Conservation (phyloP, 2,329 filamentous ascomycete species). For the Pseudocercospora crystallina region DNA sequence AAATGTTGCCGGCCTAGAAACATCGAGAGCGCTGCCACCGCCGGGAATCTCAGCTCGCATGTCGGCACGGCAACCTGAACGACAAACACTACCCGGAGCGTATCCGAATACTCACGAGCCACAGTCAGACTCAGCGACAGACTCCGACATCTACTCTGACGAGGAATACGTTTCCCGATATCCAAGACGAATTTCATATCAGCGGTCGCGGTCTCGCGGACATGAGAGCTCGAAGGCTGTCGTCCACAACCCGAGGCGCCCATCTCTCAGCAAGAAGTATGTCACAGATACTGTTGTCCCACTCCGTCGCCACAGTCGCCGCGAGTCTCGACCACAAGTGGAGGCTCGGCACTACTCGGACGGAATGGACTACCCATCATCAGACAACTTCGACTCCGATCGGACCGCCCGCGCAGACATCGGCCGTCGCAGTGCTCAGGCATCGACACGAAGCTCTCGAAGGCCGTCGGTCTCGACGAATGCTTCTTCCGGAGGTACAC, state of each 20-base stretch:
- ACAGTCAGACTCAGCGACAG: conserved; percentile 12
- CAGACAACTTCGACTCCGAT: conserved; percentile 29
- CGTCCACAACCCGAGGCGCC: neutral
- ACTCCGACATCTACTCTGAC: neutral
- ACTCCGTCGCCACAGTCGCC: neutral
- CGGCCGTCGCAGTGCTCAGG: conserved; percentile 21
- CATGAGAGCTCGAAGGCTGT: too few relatives aligned
- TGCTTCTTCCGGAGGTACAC: conserved; percentile 31
- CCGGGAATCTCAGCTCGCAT: conserved; percentile 14
- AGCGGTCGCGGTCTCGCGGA: too few relatives aligned
- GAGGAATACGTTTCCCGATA: too few relatives aligned
- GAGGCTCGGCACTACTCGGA: conserved; percentile 18
- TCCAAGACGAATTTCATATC: too few relatives aligned
- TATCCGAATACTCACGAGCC: conserved; percentile 1
- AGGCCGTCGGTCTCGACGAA: conserved; percentile 34
- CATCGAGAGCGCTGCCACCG: conserved; percentile 12
- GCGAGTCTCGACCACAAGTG: conserved; percentile 1
- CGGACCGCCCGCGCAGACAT: conserved; percentile 20
- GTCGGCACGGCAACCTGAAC: conserved; percentile 12
- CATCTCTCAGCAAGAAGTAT: conserved; percentile 1
- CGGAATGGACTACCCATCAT: conserved; percentile 19
- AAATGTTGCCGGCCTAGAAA: conserved; percentile 17
- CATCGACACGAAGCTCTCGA: conserved; percentile 25
- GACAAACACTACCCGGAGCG: neutral
- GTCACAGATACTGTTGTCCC: conserved; percentile 1